Evolutionary conservation across 2,329 filamentous ascomycete genomes (phyloP), one percentile per base, ranked within the genome.

Genomic region (Aspergillus niger): DNA sequence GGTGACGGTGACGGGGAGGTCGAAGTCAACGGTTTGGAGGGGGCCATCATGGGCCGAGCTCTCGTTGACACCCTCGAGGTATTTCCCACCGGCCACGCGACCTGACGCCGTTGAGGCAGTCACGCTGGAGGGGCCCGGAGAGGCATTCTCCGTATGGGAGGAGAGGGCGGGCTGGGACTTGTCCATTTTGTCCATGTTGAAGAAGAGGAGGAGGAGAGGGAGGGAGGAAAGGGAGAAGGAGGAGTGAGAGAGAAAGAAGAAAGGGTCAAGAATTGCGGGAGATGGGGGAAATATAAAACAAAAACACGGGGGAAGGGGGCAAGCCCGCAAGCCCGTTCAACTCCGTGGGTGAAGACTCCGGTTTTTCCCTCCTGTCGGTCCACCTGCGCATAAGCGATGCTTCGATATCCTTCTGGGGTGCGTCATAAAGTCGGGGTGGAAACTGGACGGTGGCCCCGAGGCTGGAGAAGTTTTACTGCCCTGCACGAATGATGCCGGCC

Each of bases 1-100:
- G 7, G 78, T 81, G 39, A 78, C 63, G 5, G 82, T 83, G 22
- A 83, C 73, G 8, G 82, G 82, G 63, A 84, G 74, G 61, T 83
- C 81, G 61, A 80, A 72, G 47, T 82, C 77, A 41, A 83, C 76
- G 50, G 79, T 75, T 50, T 74, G 66, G 5, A 68, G 30, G 3
- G 53, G 38, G 39, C 38, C 53, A 44, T 55, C 64, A 0, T 67
- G 63, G 8, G 66, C 55, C 20, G 62, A 63, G 4, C 66, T 65
- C 28, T 62, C 62, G 32, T 36, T 36, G 7, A 70, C 26, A 48
- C 63, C 59, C 38, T 73, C 59, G 1, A 66, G 66, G 55, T 69
- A 62, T 54, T 72, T 72, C n/a, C 70, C 70, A 48, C 71, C 71
- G 28, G 70, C 62, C 7, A 73, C 65, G 26, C 64, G 63, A 7